Evolutionary conservation across 768 basidiomycete genomes (phyloP).

Genomic region (Tricholoma furcatifolium): DNA sequence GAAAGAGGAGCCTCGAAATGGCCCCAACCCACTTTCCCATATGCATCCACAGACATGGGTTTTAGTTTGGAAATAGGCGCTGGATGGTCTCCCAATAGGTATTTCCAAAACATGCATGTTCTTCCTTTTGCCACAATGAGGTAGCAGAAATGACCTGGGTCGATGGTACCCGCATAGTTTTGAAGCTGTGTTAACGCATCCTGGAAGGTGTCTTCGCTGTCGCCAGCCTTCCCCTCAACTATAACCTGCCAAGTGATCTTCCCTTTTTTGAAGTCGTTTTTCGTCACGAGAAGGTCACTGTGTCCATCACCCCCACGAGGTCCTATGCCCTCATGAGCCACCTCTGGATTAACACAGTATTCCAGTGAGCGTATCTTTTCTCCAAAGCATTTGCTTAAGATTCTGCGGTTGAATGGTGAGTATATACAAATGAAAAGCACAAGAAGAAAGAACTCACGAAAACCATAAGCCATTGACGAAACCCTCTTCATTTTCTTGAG

Average conservation of each 20-base stretch:
- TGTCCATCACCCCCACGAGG: not conserved
- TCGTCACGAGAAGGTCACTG: not conserved
- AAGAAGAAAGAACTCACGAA: not conserved
- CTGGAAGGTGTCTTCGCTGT: not conserved
- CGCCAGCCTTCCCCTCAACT: not conserved
- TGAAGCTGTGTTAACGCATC: not conserved
- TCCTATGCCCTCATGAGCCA: too few species aligned
- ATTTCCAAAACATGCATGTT: not conserved
- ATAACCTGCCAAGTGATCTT: not conserved
- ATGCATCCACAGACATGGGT: too few species aligned
- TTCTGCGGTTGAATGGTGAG: not conserved
- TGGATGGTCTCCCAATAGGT: not conserved
- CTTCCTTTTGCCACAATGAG: not conserved
- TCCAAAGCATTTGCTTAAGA: not conserved
- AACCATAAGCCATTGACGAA: not conserved
- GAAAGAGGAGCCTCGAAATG: not conserved
- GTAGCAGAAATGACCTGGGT: not conserved
- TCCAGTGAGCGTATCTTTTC: not conserved
- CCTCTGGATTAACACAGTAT: not conserved
- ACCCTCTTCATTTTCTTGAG: not conserved
- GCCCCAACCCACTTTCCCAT: too few species aligned
- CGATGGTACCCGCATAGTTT: not conserved
- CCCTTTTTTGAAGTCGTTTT: not conserved
- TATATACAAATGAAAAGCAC: not conserved
- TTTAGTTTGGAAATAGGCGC: too few species aligned